Evolutionary conservation across 2,329 filamentous ascomycete species (phyloP).

Genomic region (Monilinia fructigena): DNA sequence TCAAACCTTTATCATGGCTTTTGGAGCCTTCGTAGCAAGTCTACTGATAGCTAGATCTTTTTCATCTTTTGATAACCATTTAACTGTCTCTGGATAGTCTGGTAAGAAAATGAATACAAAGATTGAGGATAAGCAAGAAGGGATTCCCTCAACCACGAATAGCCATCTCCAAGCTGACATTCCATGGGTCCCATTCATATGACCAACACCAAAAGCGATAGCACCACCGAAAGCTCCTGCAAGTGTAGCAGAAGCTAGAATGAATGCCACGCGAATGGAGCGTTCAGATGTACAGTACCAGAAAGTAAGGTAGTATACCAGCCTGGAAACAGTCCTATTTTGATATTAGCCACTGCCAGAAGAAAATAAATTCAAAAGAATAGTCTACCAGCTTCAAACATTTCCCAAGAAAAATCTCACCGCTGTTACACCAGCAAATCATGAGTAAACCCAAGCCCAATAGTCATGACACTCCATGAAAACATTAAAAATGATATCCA

Average conservation of each 20-base stretch:
- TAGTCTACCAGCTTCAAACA: conserved; percentile 48
- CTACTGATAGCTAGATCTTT: conserved; percentile 44
- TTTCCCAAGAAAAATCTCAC: conserved; percentile 50
- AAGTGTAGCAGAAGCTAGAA: conserved; percentile 38
- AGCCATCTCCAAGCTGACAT: conserved; percentile 38
- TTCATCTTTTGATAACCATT: conserved; percentile 48
- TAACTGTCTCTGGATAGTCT: conserved; percentile 50
- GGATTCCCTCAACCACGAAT: conserved; percentile 39
- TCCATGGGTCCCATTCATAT: conserved; percentile 35
- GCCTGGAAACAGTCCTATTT: conserved; percentile 48
- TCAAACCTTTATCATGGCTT: conserved; percentile 46
- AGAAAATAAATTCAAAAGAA: conserved; percentile 33
- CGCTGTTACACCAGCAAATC: conserved; percentile 46
- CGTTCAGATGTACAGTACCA: conserved; percentile 39
- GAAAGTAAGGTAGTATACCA: conserved; percentile 40
- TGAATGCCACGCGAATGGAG: conserved; percentile 37
- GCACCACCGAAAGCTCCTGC: conserved; percentile 40
- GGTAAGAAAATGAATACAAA: conserved; percentile 48
- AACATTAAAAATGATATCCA: conserved; percentile 53
- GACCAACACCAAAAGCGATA: conserved; percentile 37
- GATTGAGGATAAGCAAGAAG: conserved; percentile 49
- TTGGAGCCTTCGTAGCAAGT: conserved; percentile 46
- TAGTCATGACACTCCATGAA: conserved; percentile 49
- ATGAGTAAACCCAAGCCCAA: conserved; percentile 47
- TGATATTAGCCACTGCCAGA: neutral